phyloP scores from a whole-genome alignment of 2,329 filamentous ascomycete species.

The Aspergillus glaucus region DNA sequence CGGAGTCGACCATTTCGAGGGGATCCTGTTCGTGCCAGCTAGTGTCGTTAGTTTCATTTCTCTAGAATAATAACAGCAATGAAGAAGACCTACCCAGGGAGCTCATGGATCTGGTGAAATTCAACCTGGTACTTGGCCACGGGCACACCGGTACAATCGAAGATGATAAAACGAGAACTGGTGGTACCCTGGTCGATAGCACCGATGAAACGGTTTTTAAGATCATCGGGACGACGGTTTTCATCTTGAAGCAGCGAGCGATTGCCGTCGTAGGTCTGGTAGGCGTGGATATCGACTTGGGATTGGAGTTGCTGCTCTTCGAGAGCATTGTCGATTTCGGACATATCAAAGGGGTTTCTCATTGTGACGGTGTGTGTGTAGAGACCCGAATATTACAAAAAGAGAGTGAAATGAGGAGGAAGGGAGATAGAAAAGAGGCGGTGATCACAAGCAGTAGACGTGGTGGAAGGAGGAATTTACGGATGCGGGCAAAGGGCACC shows the following conservation, averaged over 20 bases:
- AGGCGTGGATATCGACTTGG: slow-evolving; percentile 21
- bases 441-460: background rate
- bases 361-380: slow-evolving; percentile 8
- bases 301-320: slow-evolving; percentile 12
- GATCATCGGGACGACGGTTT: slow-evolving; percentile 21
- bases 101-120: slow-evolving; percentile 75
- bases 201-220: slow-evolving; percentile 59
- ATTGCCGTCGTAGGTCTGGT: slow-evolving; percentile 27
- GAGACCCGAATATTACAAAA: background rate
- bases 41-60: background rate
- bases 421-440: background rate
- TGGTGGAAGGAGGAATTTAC: background rate
- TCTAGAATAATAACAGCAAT: background rate
- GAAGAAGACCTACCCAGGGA: slow-evolving; percentile 66
- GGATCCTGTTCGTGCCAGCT: slow-evolving; percentile 92
- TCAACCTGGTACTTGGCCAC: slow-evolving; percentile 81
- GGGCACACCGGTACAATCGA: slow-evolving; percentile 70
- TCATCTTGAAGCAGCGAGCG: slow-evolving; percentile 32
- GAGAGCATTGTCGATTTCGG: slow-evolving; percentile 16
- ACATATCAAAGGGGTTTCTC: slow-evolving; percentile 30
- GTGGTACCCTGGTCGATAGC: slow-evolving; percentile 90
- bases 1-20: slow-evolving; percentile 65
- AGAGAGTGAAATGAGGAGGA: slow-evolving; percentile 1
- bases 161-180: slow-evolving; percentile 83
- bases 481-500: slow-evolving; percentile 4